phyloP scores from a whole-genome alignment of 2,329 filamentous ascomycete genomes.

The Aspergillus hortae region DNA sequence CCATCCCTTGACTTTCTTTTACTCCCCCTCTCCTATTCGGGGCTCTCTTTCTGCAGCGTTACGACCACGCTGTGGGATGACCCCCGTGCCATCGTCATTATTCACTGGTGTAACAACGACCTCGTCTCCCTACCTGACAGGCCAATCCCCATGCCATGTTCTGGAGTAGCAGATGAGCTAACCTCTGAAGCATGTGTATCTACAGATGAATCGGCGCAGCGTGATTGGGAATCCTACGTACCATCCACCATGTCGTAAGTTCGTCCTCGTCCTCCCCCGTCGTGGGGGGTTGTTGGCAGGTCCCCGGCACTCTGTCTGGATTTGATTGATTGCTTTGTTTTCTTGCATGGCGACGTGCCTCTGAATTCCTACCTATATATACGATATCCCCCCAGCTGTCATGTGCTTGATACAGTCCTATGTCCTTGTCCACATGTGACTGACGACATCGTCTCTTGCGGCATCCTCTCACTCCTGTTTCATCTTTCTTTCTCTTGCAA shows the following conservation, averaged over 20 bases:
- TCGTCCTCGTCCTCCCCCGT: constrained; percentile 15
- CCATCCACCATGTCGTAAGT: constrained; percentile 42
- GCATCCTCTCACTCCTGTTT: no score
- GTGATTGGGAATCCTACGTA: constrained; percentile 32
- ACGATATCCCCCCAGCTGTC: constrained; percentile 1
- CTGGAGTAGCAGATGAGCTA: constrained; percentile 33
- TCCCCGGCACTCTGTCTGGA: neutral
- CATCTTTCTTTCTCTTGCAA: neutral
- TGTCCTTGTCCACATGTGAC: constrained; percentile 5
- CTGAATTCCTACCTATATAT: neutral
- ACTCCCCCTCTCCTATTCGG: constrained; percentile 3
- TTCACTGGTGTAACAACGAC: constrained; percentile 32
- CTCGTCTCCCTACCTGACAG: constrained; percentile 28
- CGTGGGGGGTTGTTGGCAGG: neutral
- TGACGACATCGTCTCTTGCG: neutral
- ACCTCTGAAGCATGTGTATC: constrained; percentile 34
- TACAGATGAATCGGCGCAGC: constrained; percentile 37
- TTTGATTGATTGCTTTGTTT: constrained; percentile 2
- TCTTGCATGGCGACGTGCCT: constrained; percentile 2
- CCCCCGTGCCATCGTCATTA: constrained; percentile 34
- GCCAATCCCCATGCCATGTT: constrained; percentile 23
- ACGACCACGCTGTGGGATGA: constrained; percentile 30
- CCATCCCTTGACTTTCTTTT: neutral
- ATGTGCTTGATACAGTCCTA: constrained; percentile 4
- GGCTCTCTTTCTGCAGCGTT: constrained; percentile 18